These are phyloP conservation scores for Phragmites australis DNA, from an alignment of 176 grass and related monocot genomes.

Conservation along the genomic window DNA sequence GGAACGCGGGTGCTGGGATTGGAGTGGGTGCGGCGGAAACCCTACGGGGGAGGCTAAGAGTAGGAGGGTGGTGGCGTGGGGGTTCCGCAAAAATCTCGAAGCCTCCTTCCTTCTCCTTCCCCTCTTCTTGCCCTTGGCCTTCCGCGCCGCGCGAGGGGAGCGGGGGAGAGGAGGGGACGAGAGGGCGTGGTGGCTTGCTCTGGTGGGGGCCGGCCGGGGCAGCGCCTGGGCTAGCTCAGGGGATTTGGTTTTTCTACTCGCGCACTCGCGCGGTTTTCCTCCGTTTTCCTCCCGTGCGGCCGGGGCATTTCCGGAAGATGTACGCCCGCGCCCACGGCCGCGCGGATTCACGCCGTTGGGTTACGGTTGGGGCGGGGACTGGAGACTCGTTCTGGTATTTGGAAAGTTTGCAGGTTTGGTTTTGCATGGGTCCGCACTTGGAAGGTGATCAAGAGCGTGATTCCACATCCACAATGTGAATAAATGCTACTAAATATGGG, in stretches of 20 bases:
- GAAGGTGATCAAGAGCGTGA: background rate
- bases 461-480: too few relatives aligned
- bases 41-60: background rate
- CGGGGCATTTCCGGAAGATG: background rate
- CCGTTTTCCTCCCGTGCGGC: background rate
- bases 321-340: background rate
- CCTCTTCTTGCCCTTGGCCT: background rate
- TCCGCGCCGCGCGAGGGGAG: conserved; percentile 49
- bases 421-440: background rate
- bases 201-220: conserved; percentile 27
- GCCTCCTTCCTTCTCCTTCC: conserved; percentile 34
- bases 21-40: background rate
- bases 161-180: conserved; percentile 8
- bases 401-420: background rate
- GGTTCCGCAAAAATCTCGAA: conserved; percentile 52
- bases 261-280: background rate
- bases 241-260: conserved; percentile 25
- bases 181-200: conserved; percentile 41
- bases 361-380: background rate
- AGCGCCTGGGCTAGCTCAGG: background rate
- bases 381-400: background rate
- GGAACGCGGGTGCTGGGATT: background rate
- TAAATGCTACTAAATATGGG: too few relatives aligned
- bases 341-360: background rate
- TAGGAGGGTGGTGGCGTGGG: conserved; percentile 16